Evolutionary conservation across 371 early-diverging fungal genomes (phyloP), one percentile per base, ranked within the genome.

Genomic region (Circinella minor): DNA sequence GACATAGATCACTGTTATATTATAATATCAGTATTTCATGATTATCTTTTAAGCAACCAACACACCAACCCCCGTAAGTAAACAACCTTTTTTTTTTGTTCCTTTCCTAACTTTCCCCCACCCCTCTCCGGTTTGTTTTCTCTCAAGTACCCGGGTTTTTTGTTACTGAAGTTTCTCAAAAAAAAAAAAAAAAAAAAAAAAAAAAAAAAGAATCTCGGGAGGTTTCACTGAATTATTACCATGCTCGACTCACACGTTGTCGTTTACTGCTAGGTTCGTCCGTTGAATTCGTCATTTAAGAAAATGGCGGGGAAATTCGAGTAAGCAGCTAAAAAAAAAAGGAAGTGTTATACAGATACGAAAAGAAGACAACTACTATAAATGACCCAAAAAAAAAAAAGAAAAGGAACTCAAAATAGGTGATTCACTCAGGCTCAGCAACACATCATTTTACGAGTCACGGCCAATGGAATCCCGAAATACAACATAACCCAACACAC

Each of bases 191-290:
- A 27, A 71, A 39, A 39, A 39, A n/a, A n/a, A n/a, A 27, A 27
- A 27, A 2, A 27, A 27, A 1, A 27, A 27, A 27, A 27, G 27
- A 27, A 27, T 27, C 27, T 27, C 27, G 27, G 27, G 27, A 27
- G 27, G 27, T 27, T 27, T 27, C 27, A 27, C 27, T 43, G 11
- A 9, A 43, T 43, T 3, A 9, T 65, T 78, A 85, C 85, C 85
- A 85, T 63, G 85, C 85, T 60, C 83, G 67, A 55, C 83, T 82
- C 48, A 85, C 85, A 71, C 85, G 64, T 60, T 85, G 85, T 47
- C 83, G 65, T 47, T 74, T 80, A 20, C 65, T 68, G 51, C 67
- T 65, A 17, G 66, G 60, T 34, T 71, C 75, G 63, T 75, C 75
- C 18, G 48, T 55, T 20, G 43, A 55, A 48, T 61, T 70, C 20